Evolutionary conservation across 2,329 filamentous ascomycete species (phyloP).

Genomic region (Fusarium vanettenii): DNA sequence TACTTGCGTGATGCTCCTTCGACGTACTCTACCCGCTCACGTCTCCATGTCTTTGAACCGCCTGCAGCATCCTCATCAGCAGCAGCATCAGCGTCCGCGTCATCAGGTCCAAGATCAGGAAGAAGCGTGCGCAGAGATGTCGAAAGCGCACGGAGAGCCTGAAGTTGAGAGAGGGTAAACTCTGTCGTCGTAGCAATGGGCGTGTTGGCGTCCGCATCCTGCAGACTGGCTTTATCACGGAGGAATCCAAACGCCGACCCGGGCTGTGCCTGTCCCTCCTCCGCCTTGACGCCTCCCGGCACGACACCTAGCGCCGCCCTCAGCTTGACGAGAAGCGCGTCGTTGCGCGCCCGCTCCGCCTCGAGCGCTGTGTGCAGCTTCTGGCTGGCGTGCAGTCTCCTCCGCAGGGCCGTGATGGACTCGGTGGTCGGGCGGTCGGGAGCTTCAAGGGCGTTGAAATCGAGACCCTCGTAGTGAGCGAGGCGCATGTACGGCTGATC

Average conservation of each 20-base stretch:
- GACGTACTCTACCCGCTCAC: constrained; percentile 83
- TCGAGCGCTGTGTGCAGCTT: constrained; percentile 77
- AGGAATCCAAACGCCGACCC: constrained; percentile 67
- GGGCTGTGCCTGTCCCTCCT: constrained; percentile 27
- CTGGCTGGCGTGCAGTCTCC: constrained; percentile 81
- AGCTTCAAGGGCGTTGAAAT: constrained; percentile 51
- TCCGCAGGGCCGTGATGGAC: constrained; percentile 76
- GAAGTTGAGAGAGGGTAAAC: constrained; percentile 86
- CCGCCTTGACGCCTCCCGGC: constrained; percentile 43
- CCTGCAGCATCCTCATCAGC: constrained; percentile 45
- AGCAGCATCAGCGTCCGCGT: constrained; percentile 47
- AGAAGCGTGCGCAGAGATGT: constrained; percentile 71
- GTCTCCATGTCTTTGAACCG: constrained; percentile 68
- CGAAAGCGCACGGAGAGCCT: constrained; percentile 77
- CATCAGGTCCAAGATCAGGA: constrained; percentile 64
- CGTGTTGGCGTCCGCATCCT: constrained; percentile 61
- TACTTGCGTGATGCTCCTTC: constrained; percentile 83
- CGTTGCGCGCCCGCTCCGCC: constrained; percentile 78
- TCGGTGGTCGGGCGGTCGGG: constrained; percentile 67
- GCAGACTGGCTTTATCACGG: constrained; percentile 62
- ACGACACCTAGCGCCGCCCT: constrained; percentile 54
- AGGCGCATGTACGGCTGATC: constrained; percentile 84
- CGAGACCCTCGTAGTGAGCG: constrained; percentile 82
- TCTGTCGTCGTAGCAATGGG: constrained; percentile 77
- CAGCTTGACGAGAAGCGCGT: constrained; percentile 74